phyloP scores from a whole-genome alignment of 768 basidiomycete genomes.

The Boletus fagicola region DNA sequence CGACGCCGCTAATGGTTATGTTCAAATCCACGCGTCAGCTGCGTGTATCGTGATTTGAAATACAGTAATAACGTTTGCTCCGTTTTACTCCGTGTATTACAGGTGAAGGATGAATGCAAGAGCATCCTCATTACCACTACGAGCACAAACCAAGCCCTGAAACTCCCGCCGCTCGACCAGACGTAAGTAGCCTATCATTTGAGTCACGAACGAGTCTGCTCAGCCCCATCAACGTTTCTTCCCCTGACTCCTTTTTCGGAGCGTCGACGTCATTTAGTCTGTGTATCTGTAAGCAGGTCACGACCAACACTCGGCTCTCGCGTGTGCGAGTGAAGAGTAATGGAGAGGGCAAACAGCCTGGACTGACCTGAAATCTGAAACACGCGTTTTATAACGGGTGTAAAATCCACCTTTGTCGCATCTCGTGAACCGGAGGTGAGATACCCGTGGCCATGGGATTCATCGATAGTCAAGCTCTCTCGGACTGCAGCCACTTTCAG shows the following conservation, averaged over 20 bases:
- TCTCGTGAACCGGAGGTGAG: conserved; percentile 1
- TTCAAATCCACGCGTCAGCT: conserved; percentile 8
- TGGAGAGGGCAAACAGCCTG: neutral
- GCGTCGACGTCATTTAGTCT: neutral
- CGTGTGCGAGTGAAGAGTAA: neutral
- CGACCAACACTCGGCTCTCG: neutral
- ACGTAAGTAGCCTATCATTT: conserved; percentile 9
- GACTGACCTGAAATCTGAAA: conserved; percentile 12
- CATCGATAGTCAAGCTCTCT: conserved; percentile 14
- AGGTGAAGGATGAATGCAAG: neutral
- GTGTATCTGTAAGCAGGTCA: neutral
- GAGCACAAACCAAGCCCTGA: neutral
- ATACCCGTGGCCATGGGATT: rapidly evolving
- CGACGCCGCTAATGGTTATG: neutral
- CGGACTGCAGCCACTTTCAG: conserved; percentile 24
- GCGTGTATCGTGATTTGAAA: conserved; percentile 9
- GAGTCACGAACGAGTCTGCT: neutral
- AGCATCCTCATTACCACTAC: conserved; percentile 2
- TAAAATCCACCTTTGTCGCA: conserved; percentile 14
- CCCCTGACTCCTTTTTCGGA: neutral
- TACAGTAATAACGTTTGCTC: neutral
- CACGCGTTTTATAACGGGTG: conserved; percentile 6
- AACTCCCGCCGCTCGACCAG: neutral
- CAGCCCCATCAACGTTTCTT: neutral
- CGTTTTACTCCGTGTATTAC: neutral